A percentile compares a stretch with the other conserved stretches of the same genome.
phyloP scores from a whole-genome alignment of 768 basidiomycete genomes.

The Russula olivacea region DNA sequence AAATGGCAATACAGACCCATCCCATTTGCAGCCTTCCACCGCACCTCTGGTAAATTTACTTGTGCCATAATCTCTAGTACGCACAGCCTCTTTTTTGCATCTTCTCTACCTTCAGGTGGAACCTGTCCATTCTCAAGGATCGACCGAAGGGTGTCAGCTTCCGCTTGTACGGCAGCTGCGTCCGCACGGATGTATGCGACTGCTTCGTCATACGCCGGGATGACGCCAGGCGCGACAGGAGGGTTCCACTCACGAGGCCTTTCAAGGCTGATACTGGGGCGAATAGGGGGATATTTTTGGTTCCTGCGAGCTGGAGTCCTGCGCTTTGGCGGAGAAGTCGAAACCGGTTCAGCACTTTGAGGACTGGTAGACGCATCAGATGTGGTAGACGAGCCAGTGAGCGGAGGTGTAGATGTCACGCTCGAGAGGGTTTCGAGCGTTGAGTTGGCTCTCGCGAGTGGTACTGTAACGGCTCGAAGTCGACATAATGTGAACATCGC shows the following conservation, averaged over 20 bases:
- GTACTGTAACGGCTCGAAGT: constrained; percentile 7
- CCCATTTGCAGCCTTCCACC: constrained; percentile 76
- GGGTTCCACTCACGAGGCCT: constrained; percentile 58
- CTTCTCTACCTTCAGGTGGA: constrained; percentile 24
- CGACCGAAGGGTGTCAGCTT: constrained; percentile 38
- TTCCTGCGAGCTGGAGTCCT: constrained; percentile 17
- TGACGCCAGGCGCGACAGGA: constrained; percentile 53
- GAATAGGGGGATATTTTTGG: constrained; percentile 29
- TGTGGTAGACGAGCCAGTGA: neutral
- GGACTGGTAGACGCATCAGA: neutral
- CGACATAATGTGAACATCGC: constrained; percentile 21
- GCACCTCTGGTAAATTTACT: constrained; percentile 74
- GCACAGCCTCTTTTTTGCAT: constrained; percentile 38
- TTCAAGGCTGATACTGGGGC: constrained; percentile 48
- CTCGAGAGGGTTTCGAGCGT: constrained; percentile 9
- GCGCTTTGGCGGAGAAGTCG: neutral
- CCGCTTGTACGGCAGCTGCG: constrained; percentile 42
- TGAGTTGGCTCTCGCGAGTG: constrained; percentile 21
- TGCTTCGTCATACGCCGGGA: constrained; percentile 84
- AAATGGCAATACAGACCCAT: constrained; percentile 48
- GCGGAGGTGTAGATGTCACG: neutral
- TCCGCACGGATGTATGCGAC: constrained; percentile 63
- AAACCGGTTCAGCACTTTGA: neutral
- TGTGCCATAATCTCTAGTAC: constrained; percentile 75
- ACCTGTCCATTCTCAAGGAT: constrained; percentile 23